A percentile compares a stretch with the other conserved stretches of the same genome.
Evolutionary conservation across 2,329 filamentous ascomycete genomes (phyloP).

Genomic region (Fusarium mexicanum): DNA sequence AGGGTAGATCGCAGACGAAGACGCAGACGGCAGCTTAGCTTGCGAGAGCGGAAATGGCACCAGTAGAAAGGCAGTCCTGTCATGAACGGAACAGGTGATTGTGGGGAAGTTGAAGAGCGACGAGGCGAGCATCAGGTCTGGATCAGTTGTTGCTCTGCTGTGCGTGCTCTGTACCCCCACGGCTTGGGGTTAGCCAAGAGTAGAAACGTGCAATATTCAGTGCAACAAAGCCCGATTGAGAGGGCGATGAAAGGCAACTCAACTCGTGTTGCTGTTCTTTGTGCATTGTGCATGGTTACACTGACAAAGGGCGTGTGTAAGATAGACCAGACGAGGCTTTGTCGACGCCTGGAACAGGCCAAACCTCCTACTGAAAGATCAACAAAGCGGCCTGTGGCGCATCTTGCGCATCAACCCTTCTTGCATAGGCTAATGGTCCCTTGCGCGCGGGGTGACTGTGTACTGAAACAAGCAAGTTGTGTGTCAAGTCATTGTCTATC

Average conservation of each 20-base stretch:
- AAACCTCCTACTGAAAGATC: slow-evolving; percentile 10
- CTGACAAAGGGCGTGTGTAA: slow-evolving; percentile 23
- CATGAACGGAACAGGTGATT: slow-evolving; percentile 28
- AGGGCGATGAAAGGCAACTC: slow-evolving; percentile 7
- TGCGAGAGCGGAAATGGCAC: slow-evolving; percentile 16
- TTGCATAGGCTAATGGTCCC: slow-evolving; percentile 22
- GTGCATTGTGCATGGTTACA: slow-evolving; percentile 19
- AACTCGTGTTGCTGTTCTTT: slow-evolving; percentile 19
- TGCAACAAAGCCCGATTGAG: slow-evolving; percentile 1
- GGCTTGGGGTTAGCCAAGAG: slow-evolving; percentile 23
- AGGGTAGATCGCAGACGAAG: slow-evolving; percentile 25
- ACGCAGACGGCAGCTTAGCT: slow-evolving; percentile 23
- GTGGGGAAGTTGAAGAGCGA: slow-evolving; percentile 33
- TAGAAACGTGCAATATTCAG: slow-evolving; percentile 8
- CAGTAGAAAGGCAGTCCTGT: slow-evolving; percentile 9
- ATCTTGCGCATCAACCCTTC: slow-evolving; percentile 27
- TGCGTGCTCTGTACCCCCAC: slow-evolving; percentile 33
- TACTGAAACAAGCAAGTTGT: slow-evolving; percentile 33
- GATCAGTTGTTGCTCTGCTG: not conserved
- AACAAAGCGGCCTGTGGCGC: slow-evolving; percentile 29
- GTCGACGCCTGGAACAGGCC: not conserved
- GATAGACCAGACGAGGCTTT: slow-evolving; percentile 27
- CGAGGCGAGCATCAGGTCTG: slow-evolving; percentile 16
- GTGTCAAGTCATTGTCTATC: slow-evolving; percentile 29
- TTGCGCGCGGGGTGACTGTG: not conserved